Conservation (phyloP, 1,139 yeast genomes). For the Saccharomyces hybrid region DNA sequence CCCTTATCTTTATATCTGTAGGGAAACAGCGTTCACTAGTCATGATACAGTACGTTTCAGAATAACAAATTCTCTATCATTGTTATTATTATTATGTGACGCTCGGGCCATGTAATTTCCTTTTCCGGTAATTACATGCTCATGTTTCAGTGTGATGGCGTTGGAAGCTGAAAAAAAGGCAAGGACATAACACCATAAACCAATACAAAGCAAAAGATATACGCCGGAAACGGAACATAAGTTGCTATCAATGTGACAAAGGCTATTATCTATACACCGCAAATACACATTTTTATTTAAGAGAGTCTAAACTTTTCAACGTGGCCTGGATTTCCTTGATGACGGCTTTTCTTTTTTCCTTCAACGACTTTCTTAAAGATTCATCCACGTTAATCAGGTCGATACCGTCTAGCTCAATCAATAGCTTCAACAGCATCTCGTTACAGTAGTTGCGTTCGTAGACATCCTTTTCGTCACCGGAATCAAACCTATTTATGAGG, state of each 20-base stretch:
- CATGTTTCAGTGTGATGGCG: neutral
- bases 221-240: neutral
- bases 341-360: constrained; percentile 51
- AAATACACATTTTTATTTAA: constrained; percentile 16
- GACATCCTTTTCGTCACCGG: constrained; percentile 32
- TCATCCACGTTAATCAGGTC: constrained; percentile 40
- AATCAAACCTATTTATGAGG: constrained; percentile 18
- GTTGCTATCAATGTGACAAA: neutral
- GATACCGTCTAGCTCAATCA: constrained; percentile 58
- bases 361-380: constrained; percentile 40
- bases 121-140: neutral
- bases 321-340: constrained; percentile 55
- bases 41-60: neutral
- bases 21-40: no score
- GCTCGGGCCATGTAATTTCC: neutral
- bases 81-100: neutral
- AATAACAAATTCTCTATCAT: neutral
- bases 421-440: constrained; percentile 59
- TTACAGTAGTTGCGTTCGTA: constrained; percentile 54
- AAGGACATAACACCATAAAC: no score
- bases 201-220: no score
- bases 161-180: neutral
- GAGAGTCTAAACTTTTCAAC: constrained; percentile 51
- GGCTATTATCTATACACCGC: neutral
- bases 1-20: no score